phyloP scores from a whole-genome alignment of 2,329 filamentous ascomycete genomes.

The Lecanicillium sp. region DNA sequence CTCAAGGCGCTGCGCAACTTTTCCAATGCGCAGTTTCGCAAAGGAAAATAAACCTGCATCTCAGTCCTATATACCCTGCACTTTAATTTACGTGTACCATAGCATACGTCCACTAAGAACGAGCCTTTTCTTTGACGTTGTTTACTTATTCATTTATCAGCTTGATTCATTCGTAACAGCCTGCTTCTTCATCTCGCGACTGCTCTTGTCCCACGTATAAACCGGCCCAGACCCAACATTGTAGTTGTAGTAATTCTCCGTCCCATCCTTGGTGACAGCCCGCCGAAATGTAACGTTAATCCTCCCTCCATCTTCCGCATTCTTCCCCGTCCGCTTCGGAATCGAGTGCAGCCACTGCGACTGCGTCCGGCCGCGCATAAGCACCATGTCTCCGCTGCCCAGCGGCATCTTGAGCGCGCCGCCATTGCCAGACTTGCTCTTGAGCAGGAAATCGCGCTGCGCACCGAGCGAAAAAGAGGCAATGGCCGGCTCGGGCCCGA shows the following conservation, averaged over 20 bases:
- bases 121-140: background rate
- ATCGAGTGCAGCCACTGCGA: constrained; percentile 70
- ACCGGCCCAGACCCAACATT: constrained; percentile 65
- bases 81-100: constrained; percentile 7
- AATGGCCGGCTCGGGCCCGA: constrained; percentile 61
- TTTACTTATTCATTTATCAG: background rate
- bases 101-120: too few relatives aligned
- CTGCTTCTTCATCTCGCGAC: constrained; percentile 40
- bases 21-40: constrained; percentile 79
- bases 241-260: constrained; percentile 78
- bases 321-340: constrained; percentile 61
- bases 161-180: background rate
- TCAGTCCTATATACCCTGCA: constrained; percentile 7
- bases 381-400: constrained; percentile 64
- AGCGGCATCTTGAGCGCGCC: constrained; percentile 43
- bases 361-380: constrained; percentile 72
- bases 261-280: constrained; percentile 63
- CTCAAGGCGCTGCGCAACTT: constrained; percentile 76
- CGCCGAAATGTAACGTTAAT: constrained; percentile 74
- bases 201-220: constrained; percentile 56
- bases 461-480: constrained; percentile 69
- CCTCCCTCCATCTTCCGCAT: constrained; percentile 51
- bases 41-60: constrained; percentile 57
- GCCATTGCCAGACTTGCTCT: constrained; percentile 56
- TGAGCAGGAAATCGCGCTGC: constrained; percentile 67